Percentiles rank a stretch among this genome's conserved stretches.
phyloP scores from a whole-genome alignment of 768 basidiomycete species.

The Mycena capillaripes region DNA sequence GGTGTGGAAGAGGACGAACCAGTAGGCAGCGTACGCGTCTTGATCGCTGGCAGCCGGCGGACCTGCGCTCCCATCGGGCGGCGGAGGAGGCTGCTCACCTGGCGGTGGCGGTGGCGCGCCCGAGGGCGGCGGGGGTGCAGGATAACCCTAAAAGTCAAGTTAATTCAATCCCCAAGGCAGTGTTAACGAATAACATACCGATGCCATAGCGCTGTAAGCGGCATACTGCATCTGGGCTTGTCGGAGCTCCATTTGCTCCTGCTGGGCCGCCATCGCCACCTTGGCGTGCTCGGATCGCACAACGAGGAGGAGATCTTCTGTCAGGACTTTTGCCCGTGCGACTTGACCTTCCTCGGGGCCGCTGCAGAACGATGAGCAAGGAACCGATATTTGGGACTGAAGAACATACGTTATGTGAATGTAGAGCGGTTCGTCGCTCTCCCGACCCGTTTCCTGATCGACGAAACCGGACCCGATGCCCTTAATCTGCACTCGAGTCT shows the following conservation, averaged over 20 bases:
- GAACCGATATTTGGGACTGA: constrained; percentile 36
- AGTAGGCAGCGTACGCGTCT: constrained; percentile 73
- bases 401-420: constrained; percentile 78
- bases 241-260: constrained; percentile 90
- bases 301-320: constrained; percentile 92
- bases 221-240: constrained; percentile 88
- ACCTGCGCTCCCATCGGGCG: constrained; percentile 49
- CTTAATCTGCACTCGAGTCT: constrained; percentile 97
- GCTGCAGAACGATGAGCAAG: constrained; percentile 40
- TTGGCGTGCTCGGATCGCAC: constrained; percentile 91
- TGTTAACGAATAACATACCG: constrained; percentile 26
- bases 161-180: constrained; percentile 3
- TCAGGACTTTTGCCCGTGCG: constrained; percentile 86
- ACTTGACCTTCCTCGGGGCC: constrained; percentile 93
- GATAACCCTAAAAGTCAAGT: constrained; percentile 29
- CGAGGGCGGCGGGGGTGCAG: constrained; percentile 40
- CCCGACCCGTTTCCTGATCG: constrained; percentile 87
- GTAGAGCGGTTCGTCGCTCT: constrained; percentile 87
- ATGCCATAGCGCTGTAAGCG: constrained; percentile 74
- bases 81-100: constrained; percentile 60
- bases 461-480: constrained; percentile 95
- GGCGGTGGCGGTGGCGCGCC: constrained; percentile 49
- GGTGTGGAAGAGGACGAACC: constrained; percentile 56
- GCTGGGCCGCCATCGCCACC: constrained; percentile 71
- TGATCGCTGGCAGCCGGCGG: constrained; percentile 58